Conservation (phyloP, 2,329 filamentous ascomycete genomes). For the Fusarium tupiense region DNA sequence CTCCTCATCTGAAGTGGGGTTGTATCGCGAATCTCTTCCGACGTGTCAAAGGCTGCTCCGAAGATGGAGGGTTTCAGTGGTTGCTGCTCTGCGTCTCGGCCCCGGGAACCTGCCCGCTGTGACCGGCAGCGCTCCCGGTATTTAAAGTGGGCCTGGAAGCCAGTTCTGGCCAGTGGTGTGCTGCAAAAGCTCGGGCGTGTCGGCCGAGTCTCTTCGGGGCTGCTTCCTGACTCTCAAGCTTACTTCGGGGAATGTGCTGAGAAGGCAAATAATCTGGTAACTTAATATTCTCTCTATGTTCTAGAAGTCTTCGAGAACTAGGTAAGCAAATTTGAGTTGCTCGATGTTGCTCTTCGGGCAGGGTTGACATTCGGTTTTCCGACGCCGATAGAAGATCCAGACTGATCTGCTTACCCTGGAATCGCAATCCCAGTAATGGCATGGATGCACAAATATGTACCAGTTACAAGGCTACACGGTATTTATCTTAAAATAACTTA, state of each 20-base stretch:
- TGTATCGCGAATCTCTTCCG: conserved; percentile 22
- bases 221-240: neutral
- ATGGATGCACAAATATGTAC: rapidly evolving
- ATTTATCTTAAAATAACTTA: neutral
- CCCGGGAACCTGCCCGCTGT: conserved; percentile 7
- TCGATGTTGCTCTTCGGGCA: neutral
- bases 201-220: neutral
- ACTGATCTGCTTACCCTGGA: neutral
- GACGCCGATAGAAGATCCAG: too few relatives aligned
- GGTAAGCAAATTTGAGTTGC: neutral
- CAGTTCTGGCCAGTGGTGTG: neutral
- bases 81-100: neutral
- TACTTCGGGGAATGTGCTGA: neutral
- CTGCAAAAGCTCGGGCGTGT: neutral
- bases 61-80: neutral
- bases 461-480: neutral
- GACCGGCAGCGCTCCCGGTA: neutral
- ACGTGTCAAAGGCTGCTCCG: conserved; percentile 3
- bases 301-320: neutral
- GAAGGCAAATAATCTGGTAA: neutral
- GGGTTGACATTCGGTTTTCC: neutral
- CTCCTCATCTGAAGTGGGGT: conserved; percentile 34
- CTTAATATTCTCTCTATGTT: neutral
- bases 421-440: neutral
- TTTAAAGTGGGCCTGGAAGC: rapidly evolving